Percentiles rank a stretch among this genome's conserved stretches.
Conservation (phyloP, 2,329 filamentous ascomycete genomes). For the Neofusicoccum sp. region DNA sequence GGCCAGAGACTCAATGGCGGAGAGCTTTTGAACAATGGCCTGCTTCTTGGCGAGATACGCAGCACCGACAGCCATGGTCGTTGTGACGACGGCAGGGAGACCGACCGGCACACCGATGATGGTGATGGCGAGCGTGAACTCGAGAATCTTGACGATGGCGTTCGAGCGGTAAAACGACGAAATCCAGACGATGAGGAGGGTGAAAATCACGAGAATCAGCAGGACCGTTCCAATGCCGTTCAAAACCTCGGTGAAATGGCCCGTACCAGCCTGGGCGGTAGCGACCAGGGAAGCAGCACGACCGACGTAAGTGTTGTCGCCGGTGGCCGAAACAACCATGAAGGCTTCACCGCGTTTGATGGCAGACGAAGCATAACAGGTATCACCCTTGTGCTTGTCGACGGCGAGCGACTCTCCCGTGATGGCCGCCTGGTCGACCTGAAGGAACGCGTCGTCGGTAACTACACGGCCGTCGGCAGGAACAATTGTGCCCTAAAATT, state of each 20-base stretch:
- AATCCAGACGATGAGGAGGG: slow-evolving; percentile 80
- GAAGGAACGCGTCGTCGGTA: slow-evolving; percentile 78
- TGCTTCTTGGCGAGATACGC: slow-evolving; percentile 89
- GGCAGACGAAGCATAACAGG: slow-evolving; percentile 79
- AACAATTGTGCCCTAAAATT: slow-evolving; percentile 69
- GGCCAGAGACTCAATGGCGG: slow-evolving; percentile 85
- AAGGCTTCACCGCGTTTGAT: slow-evolving; percentile 90
- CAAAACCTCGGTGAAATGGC: slow-evolving; percentile 89
- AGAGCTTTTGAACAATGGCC: slow-evolving; percentile 90
- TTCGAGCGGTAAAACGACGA: slow-evolving; percentile 87
- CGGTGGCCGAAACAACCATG: slow-evolving; percentile 77
- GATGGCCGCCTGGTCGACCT: slow-evolving; percentile 89
- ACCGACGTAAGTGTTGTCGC: slow-evolving; percentile 88
- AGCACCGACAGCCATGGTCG: slow-evolving; percentile 91
- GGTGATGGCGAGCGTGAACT: slow-evolving; percentile 84
- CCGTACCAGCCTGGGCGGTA: slow-evolving; percentile 68
- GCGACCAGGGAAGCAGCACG: slow-evolving; percentile 83
- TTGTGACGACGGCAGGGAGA: slow-evolving; percentile 89
- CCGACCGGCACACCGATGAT: slow-evolving; percentile 91
- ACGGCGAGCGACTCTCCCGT: slow-evolving; percentile 90
- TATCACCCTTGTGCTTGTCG: slow-evolving; percentile 80
- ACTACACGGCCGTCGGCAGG: slow-evolving; percentile 85
- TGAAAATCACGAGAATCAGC: slow-evolving; percentile 75
- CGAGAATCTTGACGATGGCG: slow-evolving; percentile 71
- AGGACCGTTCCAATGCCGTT: slow-evolving; percentile 83